Percentiles rank a stretch among this genome's conserved stretches.
These are phyloP conservation scores for Elaphomyces granulatus DNA, from an alignment of 495 filamentous ascomycete species.

Conservation along the genomic window DNA sequence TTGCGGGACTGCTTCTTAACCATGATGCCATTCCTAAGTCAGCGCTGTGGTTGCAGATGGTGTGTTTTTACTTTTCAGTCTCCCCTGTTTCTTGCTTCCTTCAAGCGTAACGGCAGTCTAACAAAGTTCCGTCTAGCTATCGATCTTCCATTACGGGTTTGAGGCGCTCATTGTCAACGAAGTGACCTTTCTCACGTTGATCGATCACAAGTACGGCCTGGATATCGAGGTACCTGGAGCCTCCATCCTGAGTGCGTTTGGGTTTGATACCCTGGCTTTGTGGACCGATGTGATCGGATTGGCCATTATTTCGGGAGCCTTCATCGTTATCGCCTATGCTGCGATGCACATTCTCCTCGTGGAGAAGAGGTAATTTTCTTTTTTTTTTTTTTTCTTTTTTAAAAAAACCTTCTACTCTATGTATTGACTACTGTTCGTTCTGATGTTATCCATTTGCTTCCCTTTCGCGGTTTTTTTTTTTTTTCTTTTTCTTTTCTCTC, in stretches of 20 bases:
- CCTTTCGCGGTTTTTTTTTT: not conserved
- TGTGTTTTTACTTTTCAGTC: constrained; percentile 24
- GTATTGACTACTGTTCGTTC: no score
- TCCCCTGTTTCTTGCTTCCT: not conserved
- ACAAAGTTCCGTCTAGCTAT: constrained; percentile 40
- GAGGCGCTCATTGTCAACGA: constrained; percentile 97
- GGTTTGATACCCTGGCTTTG: constrained; percentile 69
- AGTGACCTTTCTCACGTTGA: constrained; percentile 74
- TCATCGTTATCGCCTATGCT: constrained; percentile 75
- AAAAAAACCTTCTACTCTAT: no score
- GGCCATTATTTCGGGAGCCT: constrained; percentile 64
- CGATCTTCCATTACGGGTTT: constrained; percentile 98
- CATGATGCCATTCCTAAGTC: constrained; percentile 78
- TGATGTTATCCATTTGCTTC: constrained; percentile 1
- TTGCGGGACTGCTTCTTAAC: constrained; percentile 86
- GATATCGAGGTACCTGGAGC: constrained; percentile 94
- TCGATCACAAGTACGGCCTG: constrained; percentile 87
- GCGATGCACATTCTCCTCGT: constrained; percentile 92
- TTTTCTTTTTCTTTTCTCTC: not conserved
- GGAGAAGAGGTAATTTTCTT: constrained; percentile 58
- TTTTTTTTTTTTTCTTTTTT: constrained; percentile 5
- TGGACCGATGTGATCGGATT: constrained; percentile 78
- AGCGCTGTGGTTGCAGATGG: constrained; percentile 75
- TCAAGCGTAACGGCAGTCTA: not conserved
- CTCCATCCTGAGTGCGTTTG: constrained; percentile 85